Evolutionary conservation across 129 eudicot genomes (phyloP).

Genomic region (Pseudognaphalium luteoalbum): DNA sequence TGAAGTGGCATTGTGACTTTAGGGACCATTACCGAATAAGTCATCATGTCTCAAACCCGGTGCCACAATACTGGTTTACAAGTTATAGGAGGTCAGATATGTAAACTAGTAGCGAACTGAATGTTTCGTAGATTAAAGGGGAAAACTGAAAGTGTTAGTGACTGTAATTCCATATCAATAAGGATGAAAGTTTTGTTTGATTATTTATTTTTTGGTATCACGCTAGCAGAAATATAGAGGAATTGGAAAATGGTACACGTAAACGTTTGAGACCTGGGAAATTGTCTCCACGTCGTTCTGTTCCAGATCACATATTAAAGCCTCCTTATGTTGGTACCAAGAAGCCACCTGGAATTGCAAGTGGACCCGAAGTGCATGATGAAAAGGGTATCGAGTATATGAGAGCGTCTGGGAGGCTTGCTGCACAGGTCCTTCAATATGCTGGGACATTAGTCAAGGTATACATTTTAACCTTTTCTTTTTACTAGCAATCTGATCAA

Average conservation of each 20-base stretch:
- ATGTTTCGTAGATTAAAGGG: background rate
- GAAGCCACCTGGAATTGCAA: slow-evolving; percentile 62
- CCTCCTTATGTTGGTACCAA: slow-evolving; percentile 69
- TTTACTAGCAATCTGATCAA: background rate
- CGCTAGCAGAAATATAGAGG: slow-evolving; percentile 44
- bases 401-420: slow-evolving; percentile 94
- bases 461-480: background rate
- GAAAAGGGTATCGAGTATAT: slow-evolving; percentile 69
- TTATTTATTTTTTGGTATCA: background rate
- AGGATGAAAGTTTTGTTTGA: background rate
- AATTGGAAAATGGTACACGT: slow-evolving; percentile 36
- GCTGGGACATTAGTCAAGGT: slow-evolving; percentile 96
- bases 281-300: slow-evolving; percentile 76
- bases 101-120: background rate
- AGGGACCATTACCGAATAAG: too few species aligned
- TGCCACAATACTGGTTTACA: background rate
- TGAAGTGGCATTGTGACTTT: background rate
- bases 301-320: slow-evolving; percentile 66
- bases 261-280: slow-evolving; percentile 70
- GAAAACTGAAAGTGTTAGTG: background rate
- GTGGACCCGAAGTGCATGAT: slow-evolving; percentile 77
- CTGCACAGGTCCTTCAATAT: slow-evolving; percentile 89
- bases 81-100: background rate
- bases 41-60: background rate
- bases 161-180: background rate